Evolutionary conservation across 805 yeast genomes (phyloP).

Genomic region (Starmerella stigmatis): DNA sequence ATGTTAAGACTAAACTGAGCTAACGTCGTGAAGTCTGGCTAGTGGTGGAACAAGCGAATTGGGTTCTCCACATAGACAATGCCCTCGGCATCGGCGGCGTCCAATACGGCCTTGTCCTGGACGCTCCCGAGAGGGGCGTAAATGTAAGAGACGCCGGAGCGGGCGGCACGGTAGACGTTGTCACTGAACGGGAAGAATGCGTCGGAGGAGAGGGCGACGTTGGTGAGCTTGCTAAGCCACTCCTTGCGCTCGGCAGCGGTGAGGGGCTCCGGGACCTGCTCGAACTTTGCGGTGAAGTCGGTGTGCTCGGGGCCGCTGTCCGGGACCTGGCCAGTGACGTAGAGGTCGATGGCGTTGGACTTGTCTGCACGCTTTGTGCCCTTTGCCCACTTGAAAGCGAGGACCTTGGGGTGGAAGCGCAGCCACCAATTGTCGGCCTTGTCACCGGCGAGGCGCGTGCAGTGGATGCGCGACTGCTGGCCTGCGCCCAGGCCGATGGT

Average conservation of each 20-base stretch:
- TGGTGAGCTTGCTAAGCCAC: constrained; percentile 69
- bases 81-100: constrained; percentile 85
- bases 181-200: constrained; percentile 99
- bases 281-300: constrained; percentile 86
- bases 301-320: constrained; percentile 81
- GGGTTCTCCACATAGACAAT: constrained; percentile 94
- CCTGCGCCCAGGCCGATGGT: constrained; percentile 99
- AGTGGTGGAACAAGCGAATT: constrained; percentile 96
- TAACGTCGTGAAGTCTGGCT: constrained; percentile 25
- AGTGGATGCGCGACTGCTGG: constrained; percentile 98
- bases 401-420: constrained; percentile 93
- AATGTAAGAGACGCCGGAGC: constrained; percentile 89
- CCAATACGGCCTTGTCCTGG: constrained; percentile 91
- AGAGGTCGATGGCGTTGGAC: constrained; percentile 94
- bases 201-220: constrained; percentile 90
- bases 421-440: constrained; percentile 99
- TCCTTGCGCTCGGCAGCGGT: constrained; percentile 73
- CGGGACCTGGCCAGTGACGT: constrained; percentile 85
- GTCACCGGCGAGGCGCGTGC: constrained; percentile 98
- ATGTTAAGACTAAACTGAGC: no score
- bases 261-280: constrained; percentile 69
- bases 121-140: constrained; percentile 98
- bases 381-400: constrained; percentile 92
- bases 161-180: constrained; percentile 93
- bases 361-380: constrained; percentile 98